phyloP scores from a whole-genome alignment of 768 basidiomycete species.

The Amanita fuliginea region DNA sequence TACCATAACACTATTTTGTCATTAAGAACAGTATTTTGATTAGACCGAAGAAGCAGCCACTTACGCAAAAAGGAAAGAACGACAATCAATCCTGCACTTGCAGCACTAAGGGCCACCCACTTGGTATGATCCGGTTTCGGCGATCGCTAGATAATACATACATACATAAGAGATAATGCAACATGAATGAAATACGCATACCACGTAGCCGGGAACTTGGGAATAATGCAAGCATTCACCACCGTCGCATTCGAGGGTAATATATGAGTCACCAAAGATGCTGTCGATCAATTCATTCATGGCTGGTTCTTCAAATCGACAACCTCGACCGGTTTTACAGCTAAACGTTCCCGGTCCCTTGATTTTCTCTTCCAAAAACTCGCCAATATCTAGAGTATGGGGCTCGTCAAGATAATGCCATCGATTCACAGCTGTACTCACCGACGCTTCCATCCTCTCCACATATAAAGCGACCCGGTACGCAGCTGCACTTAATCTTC shows the following conservation, averaged over 20 bases:
- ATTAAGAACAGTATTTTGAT: not conserved
- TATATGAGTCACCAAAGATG: conserved; percentile 87
- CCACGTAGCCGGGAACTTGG: conserved; percentile 88
- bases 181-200: conserved; percentile 14
- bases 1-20: conserved; percentile 67
- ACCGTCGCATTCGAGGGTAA: conserved; percentile 75
- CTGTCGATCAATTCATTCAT: conserved; percentile 94
- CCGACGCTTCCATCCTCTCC: conserved; percentile 92
- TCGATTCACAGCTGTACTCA: conserved; percentile 25
- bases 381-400: conserved; percentile 65
- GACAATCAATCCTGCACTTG: conserved; percentile 67
- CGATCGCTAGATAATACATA: conserved; percentile 41
- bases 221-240: conserved; percentile 94
- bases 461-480: conserved; percentile 91
- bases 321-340: conserved; percentile 61
- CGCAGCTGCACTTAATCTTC: conserved; percentile 80
- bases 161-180: not conserved
- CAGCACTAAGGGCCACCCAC: conserved; percentile 30
- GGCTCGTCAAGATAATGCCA: not conserved
- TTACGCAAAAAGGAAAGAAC: conserved; percentile 45
- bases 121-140: conserved; percentile 70
- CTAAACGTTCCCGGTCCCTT: conserved; percentile 84
- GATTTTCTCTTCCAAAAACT: conserved; percentile 85
- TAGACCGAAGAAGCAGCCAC: conserved; percentile 9
- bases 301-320: conserved; percentile 88